These are phyloP conservation scores for Trichoderma koningii DNA, from an alignment of 2,329 filamentous ascomycete genomes.

Conservation along the genomic window DNA sequence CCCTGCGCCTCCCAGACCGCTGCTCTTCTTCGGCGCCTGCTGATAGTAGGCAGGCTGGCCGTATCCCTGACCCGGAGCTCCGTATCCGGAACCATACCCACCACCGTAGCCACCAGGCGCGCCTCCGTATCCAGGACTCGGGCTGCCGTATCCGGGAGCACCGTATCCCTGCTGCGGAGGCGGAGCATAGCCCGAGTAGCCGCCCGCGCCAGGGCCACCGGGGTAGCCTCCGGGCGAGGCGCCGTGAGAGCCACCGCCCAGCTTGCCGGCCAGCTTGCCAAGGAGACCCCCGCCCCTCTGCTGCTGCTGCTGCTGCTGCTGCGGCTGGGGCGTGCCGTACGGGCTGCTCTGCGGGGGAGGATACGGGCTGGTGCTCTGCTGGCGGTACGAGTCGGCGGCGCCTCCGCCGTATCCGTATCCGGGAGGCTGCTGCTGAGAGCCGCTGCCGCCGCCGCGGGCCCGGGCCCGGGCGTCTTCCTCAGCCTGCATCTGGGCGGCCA, in stretches of 20 bases:
- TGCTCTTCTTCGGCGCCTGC: slow-evolving; percentile 45
- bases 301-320: slow-evolving; percentile 38
- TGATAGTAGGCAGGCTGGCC: slow-evolving; percentile 36
- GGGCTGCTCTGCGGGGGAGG: slow-evolving; percentile 27
- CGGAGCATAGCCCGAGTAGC: slow-evolving; percentile 32
- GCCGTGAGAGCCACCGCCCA: slow-evolving; percentile 37
- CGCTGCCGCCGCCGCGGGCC: slow-evolving; percentile 26
- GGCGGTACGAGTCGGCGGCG: slow-evolving; percentile 36
- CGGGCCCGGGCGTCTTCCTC: slow-evolving; percentile 71
- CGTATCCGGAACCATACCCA: slow-evolving; percentile 20
- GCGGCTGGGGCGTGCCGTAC: slow-evolving; percentile 30
- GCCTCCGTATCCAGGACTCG: slow-evolving; percentile 22
- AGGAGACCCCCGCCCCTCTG: slow-evolving; percentile 47
- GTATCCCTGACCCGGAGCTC: slow-evolving; percentile 31
- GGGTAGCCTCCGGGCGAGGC: slow-evolving; percentile 28
- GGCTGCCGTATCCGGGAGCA: slow-evolving; percentile 31
- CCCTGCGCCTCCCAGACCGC: slow-evolving; percentile 35
- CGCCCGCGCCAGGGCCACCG: slow-evolving; percentile 37
- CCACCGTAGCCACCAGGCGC: slow-evolving; percentile 11
- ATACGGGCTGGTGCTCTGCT: slow-evolving; percentile 35
- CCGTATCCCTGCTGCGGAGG: slow-evolving; percentile 36
- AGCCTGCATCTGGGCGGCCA: slow-evolving; percentile 77
- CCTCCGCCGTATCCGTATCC: slow-evolving; percentile 35
- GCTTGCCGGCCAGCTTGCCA: slow-evolving; percentile 56
- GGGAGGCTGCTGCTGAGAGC: slow-evolving; percentile 34